phyloP scores from a whole-genome alignment of 352 stramenopile species.

The Pythium graminicola region DNA sequence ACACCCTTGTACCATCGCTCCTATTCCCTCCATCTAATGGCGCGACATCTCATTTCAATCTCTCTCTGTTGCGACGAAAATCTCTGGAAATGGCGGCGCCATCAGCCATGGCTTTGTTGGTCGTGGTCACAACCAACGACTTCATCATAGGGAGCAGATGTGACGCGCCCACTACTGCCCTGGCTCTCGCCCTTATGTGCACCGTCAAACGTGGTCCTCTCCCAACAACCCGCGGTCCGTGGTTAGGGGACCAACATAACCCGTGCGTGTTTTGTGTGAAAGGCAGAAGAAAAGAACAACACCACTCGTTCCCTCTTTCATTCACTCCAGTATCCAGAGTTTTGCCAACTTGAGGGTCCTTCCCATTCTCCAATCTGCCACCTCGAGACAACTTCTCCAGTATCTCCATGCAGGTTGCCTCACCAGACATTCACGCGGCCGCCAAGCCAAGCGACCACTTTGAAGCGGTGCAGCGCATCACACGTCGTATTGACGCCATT shows the following conservation, averaged over 20 bases:
- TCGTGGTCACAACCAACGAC: background rate
- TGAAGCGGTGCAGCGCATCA: constrained; percentile 55
- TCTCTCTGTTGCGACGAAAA: no score
- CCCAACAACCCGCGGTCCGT: constrained; percentile 3
- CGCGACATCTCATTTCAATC: no score
- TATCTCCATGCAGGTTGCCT: background rate
- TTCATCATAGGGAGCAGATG: no score
- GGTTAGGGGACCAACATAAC: constrained; percentile 3
- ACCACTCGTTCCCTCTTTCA: background rate
- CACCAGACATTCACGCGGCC: background rate
- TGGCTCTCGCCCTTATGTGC: background rate
- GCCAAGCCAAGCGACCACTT: constrained; percentile 27
- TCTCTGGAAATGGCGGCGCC: no score
- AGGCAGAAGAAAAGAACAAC: background rate
- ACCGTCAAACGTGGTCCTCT: background rate
- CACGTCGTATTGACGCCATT: constrained; percentile 56
- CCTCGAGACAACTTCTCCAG: background rate
- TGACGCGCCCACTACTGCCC: no score
- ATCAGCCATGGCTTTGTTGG: constrained; percentile 2
- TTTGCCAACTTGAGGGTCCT: background rate
- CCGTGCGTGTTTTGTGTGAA: background rate
- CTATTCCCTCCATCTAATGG: no score
- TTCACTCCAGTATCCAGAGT: constrained; percentile 3
- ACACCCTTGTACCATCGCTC: no score
- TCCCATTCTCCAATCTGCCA: constrained; percentile 10